Base-by-base conservation (phyloP, 2,329 filamentous ascomycete species). In the Fusarium goolgardi region DNA sequence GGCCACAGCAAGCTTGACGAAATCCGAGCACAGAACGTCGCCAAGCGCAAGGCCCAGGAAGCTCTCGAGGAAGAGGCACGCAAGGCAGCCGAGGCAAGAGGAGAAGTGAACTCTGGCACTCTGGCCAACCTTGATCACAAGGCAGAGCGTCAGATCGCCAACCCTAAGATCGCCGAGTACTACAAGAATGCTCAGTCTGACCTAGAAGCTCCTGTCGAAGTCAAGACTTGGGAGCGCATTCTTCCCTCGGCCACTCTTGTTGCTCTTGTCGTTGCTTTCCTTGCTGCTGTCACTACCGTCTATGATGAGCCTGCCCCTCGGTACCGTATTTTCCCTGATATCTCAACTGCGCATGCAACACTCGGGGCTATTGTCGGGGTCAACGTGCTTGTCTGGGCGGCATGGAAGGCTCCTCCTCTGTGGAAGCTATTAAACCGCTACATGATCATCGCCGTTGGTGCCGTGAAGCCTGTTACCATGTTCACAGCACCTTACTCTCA, bases 401-500 rank as follows among this genome's bases (percentile, higher is more conserved):
- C 83, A 29, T 93, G 91, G 89, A 85, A 84, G 69, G 69, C 88
- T 13, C 90, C 91, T 46, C 86, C 87, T 2, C 71, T 88, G 31
- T 95, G 90, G 89, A 78, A 80, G 15, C 52, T 88, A 18, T 78
- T 93, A 69, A 94, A 93, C 78, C 86, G 83, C 65, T 90, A 90
- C 80, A 88, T 92, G 78, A 81, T 91, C 40, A 77, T 90, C 35
- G 81, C 89, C 11, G 84, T 90, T 9, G 90, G 87, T 9, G 88
- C 88, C 52, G 90, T 91, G 11, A 84, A 84, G 65, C 84, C 90
- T 6, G 59, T 87, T 21, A 85, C 86, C 65, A 77, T 92, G 64
- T 73, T 95, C 29, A 86, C 87, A 34, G 87, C 87, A 69, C 80
- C 87, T 50, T 92, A 94, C 80, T 91, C 89, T 21, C 92, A 96